A percentile compares a stretch with the other conserved stretches of the same genome.
Evolutionary conservation across 1,139 yeast genomes (phyloP).

Genomic region (Tardiomyces depauwii): DNA sequence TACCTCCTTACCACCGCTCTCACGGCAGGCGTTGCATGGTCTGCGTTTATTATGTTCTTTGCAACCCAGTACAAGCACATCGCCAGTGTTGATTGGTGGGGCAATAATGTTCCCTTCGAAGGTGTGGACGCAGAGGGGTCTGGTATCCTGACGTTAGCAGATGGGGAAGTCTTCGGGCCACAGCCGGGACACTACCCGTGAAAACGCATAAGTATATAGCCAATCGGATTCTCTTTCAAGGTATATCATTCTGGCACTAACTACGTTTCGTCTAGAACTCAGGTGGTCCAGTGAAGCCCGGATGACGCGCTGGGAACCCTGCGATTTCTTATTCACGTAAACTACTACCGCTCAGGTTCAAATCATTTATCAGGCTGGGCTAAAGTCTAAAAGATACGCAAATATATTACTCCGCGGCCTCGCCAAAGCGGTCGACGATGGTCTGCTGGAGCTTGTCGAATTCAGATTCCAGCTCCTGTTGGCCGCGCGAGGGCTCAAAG

Average conservation of each 20-base stretch:
- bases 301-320: too few relatives aligned
- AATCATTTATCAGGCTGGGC: too few relatives aligned
- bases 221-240: too few relatives aligned
- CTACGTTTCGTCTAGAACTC: too few relatives aligned
- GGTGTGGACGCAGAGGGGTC: slow-evolving; percentile 35
- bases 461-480: slow-evolving; percentile 61
- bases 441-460: slow-evolving; percentile 63
- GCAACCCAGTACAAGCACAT: slow-evolving; percentile 19
- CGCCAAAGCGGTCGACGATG: slow-evolving; percentile 87
- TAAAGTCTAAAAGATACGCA: not conserved
- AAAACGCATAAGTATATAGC: too few relatives aligned
- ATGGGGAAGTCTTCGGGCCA: not conserved
- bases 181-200: not conserved
- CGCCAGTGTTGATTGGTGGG: slow-evolving; percentile 41
- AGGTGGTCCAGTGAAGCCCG: too few relatives aligned
- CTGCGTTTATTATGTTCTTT: slow-evolving; percentile 19
- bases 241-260: too few relatives aligned
- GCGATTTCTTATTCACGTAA: too few relatives aligned
- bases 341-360: too few relatives aligned
- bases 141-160: not conserved
- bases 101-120: slow-evolving; percentile 33
- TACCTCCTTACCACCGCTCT: slow-evolving; percentile 48
- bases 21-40: slow-evolving; percentile 45
- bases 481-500: slow-evolving; percentile 90
- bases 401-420: slow-evolving; percentile 68